A percentile compares a stretch with the other conserved stretches of the same genome.
These are phyloP conservation scores for Dothistroma septosporum DNA, from an alignment of 2,329 filamentous ascomycete species.

Conservation along the genomic window DNA sequence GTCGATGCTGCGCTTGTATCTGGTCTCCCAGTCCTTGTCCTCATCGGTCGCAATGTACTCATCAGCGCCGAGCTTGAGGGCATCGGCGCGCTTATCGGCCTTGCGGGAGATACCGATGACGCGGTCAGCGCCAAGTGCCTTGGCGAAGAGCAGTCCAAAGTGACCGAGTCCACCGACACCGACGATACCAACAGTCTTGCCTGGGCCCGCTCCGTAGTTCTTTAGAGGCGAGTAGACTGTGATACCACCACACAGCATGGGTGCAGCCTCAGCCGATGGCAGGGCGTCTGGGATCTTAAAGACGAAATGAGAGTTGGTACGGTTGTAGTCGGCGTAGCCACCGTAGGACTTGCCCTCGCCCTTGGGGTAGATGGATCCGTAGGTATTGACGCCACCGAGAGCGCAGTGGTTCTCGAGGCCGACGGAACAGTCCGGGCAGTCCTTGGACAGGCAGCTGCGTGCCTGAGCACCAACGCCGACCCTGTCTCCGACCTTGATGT, in stretches of 20 bases:
- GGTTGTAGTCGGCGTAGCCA: constrained; percentile 54
- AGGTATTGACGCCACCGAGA: constrained; percentile 26
- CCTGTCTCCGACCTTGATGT: constrained; percentile 36
- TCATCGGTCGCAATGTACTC: constrained; percentile 54
- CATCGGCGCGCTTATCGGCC: constrained; percentile 55
- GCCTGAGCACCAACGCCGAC: constrained; percentile 51
- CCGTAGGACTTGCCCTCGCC: constrained; percentile 54
- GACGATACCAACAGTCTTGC: constrained; percentile 66
- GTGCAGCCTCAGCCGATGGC: constrained; percentile 51
- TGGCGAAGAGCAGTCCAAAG: constrained; percentile 66
- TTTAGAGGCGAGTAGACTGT: constrained; percentile 67
- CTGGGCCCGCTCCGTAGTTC: constrained; percentile 62
- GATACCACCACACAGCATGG: constrained; percentile 72
- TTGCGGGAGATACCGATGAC: constrained; percentile 62
- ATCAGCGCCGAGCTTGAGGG: constrained; percentile 58
- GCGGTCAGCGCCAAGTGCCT: constrained; percentile 63
- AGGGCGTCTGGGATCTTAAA: constrained; percentile 53
- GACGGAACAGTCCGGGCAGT: constrained; percentile 52
- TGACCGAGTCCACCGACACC: constrained; percentile 58
- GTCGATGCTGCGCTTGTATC: constrained; percentile 51
- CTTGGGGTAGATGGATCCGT: constrained; percentile 23
- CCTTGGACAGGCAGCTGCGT: constrained; percentile 44
- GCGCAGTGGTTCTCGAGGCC: constrained; percentile 44
- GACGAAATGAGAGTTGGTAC: constrained; percentile 50
- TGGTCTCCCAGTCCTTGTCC: constrained; percentile 57